Evolutionary conservation across 495 filamentous ascomycete genomes (phyloP).

Genomic region (Penicillium waksmanii): DNA sequence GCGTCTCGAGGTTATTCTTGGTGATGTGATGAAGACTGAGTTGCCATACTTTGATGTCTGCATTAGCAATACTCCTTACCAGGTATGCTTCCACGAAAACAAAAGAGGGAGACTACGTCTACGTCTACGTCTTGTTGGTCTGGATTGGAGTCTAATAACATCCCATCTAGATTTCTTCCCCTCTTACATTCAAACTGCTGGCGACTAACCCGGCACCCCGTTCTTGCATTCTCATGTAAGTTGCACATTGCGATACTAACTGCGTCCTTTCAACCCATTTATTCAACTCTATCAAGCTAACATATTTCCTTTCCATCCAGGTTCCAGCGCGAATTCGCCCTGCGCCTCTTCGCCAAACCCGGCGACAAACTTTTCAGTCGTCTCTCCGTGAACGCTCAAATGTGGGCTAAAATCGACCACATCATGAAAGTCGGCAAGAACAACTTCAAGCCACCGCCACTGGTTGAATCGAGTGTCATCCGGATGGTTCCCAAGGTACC

Average conservation of each 20-base stretch:
- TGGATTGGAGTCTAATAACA: background rate
- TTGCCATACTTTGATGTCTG: slow-evolving; percentile 88
- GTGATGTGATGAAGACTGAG: slow-evolving; percentile 91
- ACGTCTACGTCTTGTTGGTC: background rate
- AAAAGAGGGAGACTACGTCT: background rate
- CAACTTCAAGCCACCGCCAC: slow-evolving; percentile 93
- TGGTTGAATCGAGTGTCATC: slow-evolving; percentile 86
- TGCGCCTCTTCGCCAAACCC: slow-evolving; percentile 74
- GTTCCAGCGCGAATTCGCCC: slow-evolving; percentile 73
- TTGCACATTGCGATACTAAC: slow-evolving; percentile 31
- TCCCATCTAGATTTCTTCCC: slow-evolving; percentile 73
- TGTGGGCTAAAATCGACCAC: slow-evolving; percentile 87
- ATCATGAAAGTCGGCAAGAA: slow-evolving; percentile 92
- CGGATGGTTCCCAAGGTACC: slow-evolving; percentile 78
- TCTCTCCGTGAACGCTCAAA: slow-evolving; percentile 88
- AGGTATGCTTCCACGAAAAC: slow-evolving; percentile 42
- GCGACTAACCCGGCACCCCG: slow-evolving; percentile 75
- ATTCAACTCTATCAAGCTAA: slow-evolving; percentile 15
- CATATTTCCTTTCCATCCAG: slow-evolving; percentile 12
- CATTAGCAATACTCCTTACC: slow-evolving; percentile 94
- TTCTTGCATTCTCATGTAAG: slow-evolving; percentile 80
- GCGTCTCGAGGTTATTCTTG: slow-evolving; percentile 80
- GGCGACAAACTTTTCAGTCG: slow-evolving; percentile 85
- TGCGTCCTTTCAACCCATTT: slow-evolving; percentile 11
- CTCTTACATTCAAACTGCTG: slow-evolving; percentile 88